Evolutionary conservation across 441 rosid species (phyloP), one percentile per base, ranked within the genome.

Genomic region (Adansonia rubrostipa): DNA sequence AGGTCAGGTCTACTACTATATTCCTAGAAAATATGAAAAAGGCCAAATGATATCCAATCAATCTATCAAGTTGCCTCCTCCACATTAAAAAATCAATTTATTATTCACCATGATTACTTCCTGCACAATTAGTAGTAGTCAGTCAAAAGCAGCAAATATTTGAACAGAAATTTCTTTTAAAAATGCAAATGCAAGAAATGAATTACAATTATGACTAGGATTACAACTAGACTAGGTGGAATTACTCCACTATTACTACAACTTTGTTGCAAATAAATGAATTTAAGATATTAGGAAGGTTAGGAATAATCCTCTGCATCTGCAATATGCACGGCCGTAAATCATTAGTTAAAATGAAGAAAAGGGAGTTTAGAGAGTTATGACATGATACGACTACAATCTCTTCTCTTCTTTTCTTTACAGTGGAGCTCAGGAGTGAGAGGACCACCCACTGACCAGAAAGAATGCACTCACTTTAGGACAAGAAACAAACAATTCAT

Each of bases 401-500:
- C 36, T 28, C 36, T 28, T 28, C 36, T 28, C 36, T 3, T 33
- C 10, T n/a, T 19, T 63, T 63, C 68, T 63, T 10, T 10, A 33
- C 11, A 57, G 9, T 19, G 0, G 5, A 54, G 3, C 24, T 2
- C 36, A 28, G 36, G 36, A 28, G 36, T 28, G 36, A 28, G 5
- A 67, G 79, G 82, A 63, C 84, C 80, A 82, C 82, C 36, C 36
- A 28, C 19, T 22, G 73, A 71, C 78, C 84, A 77, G 73, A 75
- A 71, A 71, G 22, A 2, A 28, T 28, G 64, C 79, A 84, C 63
- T 14, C 40, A 0, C 24, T 10, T 5, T 15, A 19, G 33, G 3
- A 14, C 36, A 33, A 17, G 15, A 28, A 28, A 28, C 36, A 42
- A 17, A 70, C 24, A 56, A 20, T 40, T 57, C 17, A 28, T 28